Evolutionary conservation across 2,329 filamentous ascomycete genomes (phyloP).

Genomic region (Cadophora luteo-olivacea): DNA sequence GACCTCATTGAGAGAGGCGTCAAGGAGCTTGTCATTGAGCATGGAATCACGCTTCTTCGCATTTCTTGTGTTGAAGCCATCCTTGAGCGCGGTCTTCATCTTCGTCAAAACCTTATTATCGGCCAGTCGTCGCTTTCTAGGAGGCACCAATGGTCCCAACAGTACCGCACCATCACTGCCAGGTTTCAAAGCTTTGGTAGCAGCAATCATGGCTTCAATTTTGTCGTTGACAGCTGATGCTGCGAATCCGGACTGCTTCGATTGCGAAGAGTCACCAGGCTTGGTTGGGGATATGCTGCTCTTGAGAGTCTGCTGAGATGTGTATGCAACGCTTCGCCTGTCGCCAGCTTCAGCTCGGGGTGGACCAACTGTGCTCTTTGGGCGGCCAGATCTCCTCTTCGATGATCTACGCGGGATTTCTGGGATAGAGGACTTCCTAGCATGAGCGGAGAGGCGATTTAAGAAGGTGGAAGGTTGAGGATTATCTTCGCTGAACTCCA

Average conservation of each 20-base stretch:
- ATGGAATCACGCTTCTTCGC: slow-evolving; percentile 28
- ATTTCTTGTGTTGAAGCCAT: slow-evolving; percentile 24
- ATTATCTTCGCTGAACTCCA: slow-evolving; percentile 15
- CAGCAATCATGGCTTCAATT: slow-evolving; percentile 31
- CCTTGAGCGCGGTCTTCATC: slow-evolving; percentile 34
- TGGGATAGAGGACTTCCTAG: slow-evolving; percentile 32
- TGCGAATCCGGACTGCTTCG: slow-evolving; percentile 7
- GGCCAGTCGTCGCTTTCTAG: slow-evolving; percentile 34
- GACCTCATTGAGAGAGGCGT: slow-evolving; percentile 20
- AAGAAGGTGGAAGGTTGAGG: slow-evolving; percentile 13
- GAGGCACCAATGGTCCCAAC: slow-evolving; percentile 24
- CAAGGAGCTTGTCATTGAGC: slow-evolving; percentile 30
- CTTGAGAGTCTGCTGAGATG: slow-evolving; percentile 16
- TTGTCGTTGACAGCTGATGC: slow-evolving; percentile 28
- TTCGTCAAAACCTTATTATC: slow-evolving; percentile 33
- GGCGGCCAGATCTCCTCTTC: slow-evolving; percentile 30
- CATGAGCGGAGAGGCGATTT: slow-evolving; percentile 14
- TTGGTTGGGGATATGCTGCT: slow-evolving; percentile 10
- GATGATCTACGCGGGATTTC: slow-evolving; percentile 37
- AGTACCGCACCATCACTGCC: slow-evolving; percentile 12
- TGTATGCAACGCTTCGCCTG: neutral
- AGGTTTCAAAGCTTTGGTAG: slow-evolving; percentile 31
- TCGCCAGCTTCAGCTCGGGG: slow-evolving; percentile 8
- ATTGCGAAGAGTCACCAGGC: neutral
- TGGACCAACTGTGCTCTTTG: slow-evolving; percentile 17